Evolutionary conservation across 306 rosid genomes (phyloP), one percentile per base, ranked within the genome.

Genomic region (Adenanthera pavonina): DNA sequence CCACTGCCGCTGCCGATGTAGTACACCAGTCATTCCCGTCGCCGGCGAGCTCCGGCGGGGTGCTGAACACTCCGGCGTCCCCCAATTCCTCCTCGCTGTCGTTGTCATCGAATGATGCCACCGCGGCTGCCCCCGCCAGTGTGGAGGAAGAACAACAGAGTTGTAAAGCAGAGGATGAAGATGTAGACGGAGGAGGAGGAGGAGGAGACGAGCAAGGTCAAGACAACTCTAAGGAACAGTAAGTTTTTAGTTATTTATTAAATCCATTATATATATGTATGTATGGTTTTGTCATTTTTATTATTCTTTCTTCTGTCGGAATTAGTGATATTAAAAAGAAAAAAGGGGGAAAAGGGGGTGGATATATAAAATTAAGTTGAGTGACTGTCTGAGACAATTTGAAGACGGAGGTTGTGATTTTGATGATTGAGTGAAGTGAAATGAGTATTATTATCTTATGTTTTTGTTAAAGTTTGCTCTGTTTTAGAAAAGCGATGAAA

Each of bases 71-170:
- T 65, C 93, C 97, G 4, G 69, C 93, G 0, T 86, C 97, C 0
- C 94, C 97, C 0, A 85, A 89, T 88, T 92, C 93, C 0, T 83
- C 86, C 1, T 93, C 96, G 3, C 84, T 90, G 72, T 92, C 99
- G 8, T 93, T 92, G 0, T 93, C 92, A 0, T 89, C 96, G 0
- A 88, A 89, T 48, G 98, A 86, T 65, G 86, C 86, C 3, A 75
- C 82, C 3, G 64, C 73, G 1, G 78, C 80, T 7, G 44, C 72
- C 2, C n/a, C 16, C 7, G 66, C 38, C 66, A 57, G 64, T 33
- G n/a, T 33, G 67, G 44, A 35, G 69, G 80, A 79, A 10, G 86
- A 72, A 10, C 87, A 70, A 1, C 74, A 47, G 2, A 82, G 79
- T 52, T 3, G 20, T 14, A 82, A 81, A 70, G 52, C 77, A 20